Percentiles rank a stretch among this genome's conserved stretches.
phyloP scores from a whole-genome alignment of 2,329 filamentous ascomycete genomes.

The Coleophoma cylindrospora region DNA sequence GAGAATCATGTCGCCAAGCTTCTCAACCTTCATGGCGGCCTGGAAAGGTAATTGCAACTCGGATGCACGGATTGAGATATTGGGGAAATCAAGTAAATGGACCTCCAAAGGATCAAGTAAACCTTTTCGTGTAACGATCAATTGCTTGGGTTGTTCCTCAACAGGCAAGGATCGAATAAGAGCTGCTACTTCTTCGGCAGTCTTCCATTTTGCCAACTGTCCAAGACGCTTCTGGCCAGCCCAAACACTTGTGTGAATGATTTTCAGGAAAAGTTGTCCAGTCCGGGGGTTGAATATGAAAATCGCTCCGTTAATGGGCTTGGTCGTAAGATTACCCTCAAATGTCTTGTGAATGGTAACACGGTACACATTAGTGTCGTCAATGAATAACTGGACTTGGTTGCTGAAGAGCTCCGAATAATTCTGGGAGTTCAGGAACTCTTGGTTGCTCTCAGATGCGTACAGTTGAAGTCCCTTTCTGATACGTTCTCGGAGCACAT shows the following conservation, averaged over 20 bases:
- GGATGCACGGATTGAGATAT: slow-evolving; percentile 96
- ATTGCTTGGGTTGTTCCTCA: slow-evolving; percentile 97
- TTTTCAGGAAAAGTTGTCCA: slow-evolving; percentile 96
- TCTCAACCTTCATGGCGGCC: slow-evolving; percentile 99
- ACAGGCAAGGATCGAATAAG: slow-evolving; percentile 92
- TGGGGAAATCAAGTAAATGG: slow-evolving; percentile 95
- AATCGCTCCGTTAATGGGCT: slow-evolving; percentile 98
- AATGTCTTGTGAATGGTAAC: slow-evolving; percentile 99
- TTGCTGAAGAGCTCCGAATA: slow-evolving; percentile 99
- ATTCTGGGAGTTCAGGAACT: slow-evolving; percentile 98
- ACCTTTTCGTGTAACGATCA: slow-evolving; percentile 97
- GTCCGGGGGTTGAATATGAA: slow-evolving; percentile 99
- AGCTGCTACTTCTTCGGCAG: slow-evolving; percentile 97
- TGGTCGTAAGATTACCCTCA: slow-evolving; percentile 97
- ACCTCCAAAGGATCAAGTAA: slow-evolving; percentile 95
- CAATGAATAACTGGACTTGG: slow-evolving; percentile 97
- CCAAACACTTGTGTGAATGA: slow-evolving; percentile 99
- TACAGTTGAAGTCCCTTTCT: slow-evolving; percentile 97
- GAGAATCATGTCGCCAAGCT: slow-evolving; percentile 97
- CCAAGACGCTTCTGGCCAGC: slow-evolving; percentile 98
- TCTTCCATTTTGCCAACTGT: slow-evolving; percentile 99
- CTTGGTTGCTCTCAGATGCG: slow-evolving; percentile 96
- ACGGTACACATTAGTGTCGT: slow-evolving; percentile 98
- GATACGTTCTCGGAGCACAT: slow-evolving; percentile 95
- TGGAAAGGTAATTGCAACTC: slow-evolving; percentile 98